Evolutionary conservation across 352 stramenopile genomes (phyloP).

Genomic region (Thraustochytrium striatum): DNA sequence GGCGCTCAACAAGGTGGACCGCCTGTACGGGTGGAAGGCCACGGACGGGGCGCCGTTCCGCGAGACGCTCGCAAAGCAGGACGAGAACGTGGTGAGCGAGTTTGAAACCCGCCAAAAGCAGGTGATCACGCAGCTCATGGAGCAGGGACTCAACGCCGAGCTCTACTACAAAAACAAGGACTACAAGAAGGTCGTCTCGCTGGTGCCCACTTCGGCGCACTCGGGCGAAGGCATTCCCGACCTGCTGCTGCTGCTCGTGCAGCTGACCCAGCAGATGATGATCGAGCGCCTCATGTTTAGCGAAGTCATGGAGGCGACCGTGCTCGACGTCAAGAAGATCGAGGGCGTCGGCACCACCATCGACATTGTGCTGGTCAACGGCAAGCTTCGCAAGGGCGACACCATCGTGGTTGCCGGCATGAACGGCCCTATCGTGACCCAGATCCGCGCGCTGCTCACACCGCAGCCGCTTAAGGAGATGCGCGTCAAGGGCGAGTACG

Average conservation of each 20-base stretch:
- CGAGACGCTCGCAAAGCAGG: slow-evolving; percentile 75
- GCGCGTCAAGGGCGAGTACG: slow-evolving; percentile 80
- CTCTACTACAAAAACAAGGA: slow-evolving; percentile 99
- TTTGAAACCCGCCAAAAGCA: slow-evolving; percentile 84
- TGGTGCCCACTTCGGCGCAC: slow-evolving; percentile 97
- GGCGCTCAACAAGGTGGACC: slow-evolving; percentile 97
- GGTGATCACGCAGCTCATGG: slow-evolving; percentile 84
- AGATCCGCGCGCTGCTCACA: slow-evolving; percentile 93
- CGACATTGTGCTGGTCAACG: slow-evolving; percentile 97
- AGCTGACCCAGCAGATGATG: slow-evolving; percentile 91
- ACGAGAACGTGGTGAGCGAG: slow-evolving; percentile 88
- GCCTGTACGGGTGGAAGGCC: slow-evolving; percentile 97
- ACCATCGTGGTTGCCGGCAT: slow-evolving; percentile 96
- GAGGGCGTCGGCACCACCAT: slow-evolving; percentile 97
- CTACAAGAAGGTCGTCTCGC: slow-evolving; percentile 85
- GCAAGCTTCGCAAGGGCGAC: slow-evolving; percentile 86
- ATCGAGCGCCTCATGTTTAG: slow-evolving; percentile 77
- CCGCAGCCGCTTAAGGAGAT: slow-evolving; percentile 96
- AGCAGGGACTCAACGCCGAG: slow-evolving; percentile 96
- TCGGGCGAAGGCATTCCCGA: slow-evolving; percentile 97
- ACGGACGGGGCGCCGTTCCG: slow-evolving; percentile 88
- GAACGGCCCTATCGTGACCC: slow-evolving; percentile 93
- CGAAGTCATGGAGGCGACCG: slow-evolving; percentile 89
- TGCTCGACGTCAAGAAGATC: slow-evolving; percentile 98
- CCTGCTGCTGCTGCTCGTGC: slow-evolving; percentile 91